phyloP scores from a whole-genome alignment of 75 land plant species.

The Picea glauca region DNA sequence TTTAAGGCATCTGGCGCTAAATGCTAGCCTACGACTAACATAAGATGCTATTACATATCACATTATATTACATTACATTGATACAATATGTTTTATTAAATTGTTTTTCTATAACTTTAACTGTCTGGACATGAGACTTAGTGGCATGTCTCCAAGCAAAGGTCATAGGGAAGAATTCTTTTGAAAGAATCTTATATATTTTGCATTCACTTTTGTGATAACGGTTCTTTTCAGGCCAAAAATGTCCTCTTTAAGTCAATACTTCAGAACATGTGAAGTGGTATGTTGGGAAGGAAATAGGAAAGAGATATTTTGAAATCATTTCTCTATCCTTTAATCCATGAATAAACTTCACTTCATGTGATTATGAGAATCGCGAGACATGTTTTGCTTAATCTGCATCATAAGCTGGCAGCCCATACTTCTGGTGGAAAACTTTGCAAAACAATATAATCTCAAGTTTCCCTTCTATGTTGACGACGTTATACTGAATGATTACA shows the following conservation, averaged over 20 bases:
- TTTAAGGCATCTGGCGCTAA: no score
- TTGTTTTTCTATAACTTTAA: neutral
- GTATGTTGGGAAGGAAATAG: neutral
- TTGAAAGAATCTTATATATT: no score
- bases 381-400: no score
- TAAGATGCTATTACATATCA: no score
- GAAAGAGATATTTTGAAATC: no score
- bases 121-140: neutral
- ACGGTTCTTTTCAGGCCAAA: neutral
- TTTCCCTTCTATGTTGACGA: neutral
- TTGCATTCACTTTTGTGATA: neutral
- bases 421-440: neutral
- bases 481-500: no score
- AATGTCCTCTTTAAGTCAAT: neutral
- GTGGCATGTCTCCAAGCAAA: neutral
- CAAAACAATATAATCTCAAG: neutral
- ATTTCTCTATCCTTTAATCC: no score
- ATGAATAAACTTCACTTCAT: no score
- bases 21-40: no score
- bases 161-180: neutral
- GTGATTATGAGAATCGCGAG: no score
- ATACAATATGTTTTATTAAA: neutral
- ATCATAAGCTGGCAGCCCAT: neutral
- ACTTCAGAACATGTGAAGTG: neutral
- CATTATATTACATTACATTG: no score